Percentiles rank a stretch among this genome's conserved stretches.
Conservation (phyloP, 352 stramenopile species). For the Phytopythium vexans region DNA sequence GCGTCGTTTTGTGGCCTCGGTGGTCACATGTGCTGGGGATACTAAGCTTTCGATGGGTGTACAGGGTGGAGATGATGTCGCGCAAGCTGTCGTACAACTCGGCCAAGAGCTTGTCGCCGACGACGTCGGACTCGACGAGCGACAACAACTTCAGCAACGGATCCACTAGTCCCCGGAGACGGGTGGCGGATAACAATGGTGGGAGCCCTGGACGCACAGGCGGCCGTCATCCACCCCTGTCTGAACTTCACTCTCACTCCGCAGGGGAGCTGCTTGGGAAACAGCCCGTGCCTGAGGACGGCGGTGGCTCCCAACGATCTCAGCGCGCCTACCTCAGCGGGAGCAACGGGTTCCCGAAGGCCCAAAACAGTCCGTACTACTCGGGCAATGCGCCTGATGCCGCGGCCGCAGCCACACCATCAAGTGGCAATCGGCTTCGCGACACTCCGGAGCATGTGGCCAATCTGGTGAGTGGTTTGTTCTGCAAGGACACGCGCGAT, state of each 20-base stretch:
- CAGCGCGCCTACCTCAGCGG: slow-evolving; percentile 16
- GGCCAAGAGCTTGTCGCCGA: slow-evolving; percentile 61
- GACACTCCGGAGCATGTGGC: slow-evolving; percentile 45
- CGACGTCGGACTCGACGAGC: slow-evolving; percentile 70
- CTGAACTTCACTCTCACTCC: slow-evolving; percentile 44
- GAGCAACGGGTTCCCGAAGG: slow-evolving; percentile 29
- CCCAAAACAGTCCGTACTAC: slow-evolving; percentile 39
- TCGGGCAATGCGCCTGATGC: slow-evolving; percentile 12
- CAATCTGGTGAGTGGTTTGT: slow-evolving; percentile 35
- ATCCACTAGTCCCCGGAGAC: slow-evolving; percentile 22
- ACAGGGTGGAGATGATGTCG: slow-evolving; percentile 73
- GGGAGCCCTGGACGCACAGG: slow-evolving; percentile 37
- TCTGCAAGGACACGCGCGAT: neutral
- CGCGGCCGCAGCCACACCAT: slow-evolving; percentile 27
- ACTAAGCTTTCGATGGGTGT: slow-evolving; percentile 3
- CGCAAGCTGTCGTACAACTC: slow-evolving; percentile 67
- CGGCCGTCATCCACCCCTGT: slow-evolving; percentile 16
- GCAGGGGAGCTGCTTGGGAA: slow-evolving; percentile 34
- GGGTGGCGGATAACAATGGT: slow-evolving; percentile 33
- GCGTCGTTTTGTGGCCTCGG: neutral
- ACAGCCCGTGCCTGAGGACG: slow-evolving; percentile 23
- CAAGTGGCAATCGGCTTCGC: slow-evolving; percentile 23
- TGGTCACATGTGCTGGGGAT: slow-evolving; percentile 1
- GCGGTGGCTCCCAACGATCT: slow-evolving; percentile 20
- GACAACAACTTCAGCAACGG: slow-evolving; percentile 70